Conservation (phyloP, 306 rosid species). For the Arachis stenosperma region DNA sequence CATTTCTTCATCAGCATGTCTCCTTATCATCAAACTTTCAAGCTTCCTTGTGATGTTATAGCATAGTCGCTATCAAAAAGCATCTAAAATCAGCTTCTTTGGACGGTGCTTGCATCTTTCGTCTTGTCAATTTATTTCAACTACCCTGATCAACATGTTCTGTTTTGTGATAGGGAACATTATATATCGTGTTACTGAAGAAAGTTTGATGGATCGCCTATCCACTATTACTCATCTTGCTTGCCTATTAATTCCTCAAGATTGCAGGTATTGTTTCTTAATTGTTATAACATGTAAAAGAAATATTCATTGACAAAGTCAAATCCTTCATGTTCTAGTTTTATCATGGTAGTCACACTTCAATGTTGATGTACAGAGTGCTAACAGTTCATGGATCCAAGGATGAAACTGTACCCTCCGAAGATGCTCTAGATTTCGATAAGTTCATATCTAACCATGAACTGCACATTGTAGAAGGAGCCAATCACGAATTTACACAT, state of each 20-base stretch:
- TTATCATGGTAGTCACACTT: slow-evolving; percentile 16
- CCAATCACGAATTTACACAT: slow-evolving; percentile 72
- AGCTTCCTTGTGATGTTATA: slow-evolving; percentile 19
- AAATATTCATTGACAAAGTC: slow-evolving; percentile 11
- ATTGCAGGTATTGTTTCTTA: slow-evolving; percentile 56
- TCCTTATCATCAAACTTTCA: neutral
- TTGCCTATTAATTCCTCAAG: slow-evolving; percentile 59
- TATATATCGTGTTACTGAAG: slow-evolving; percentile 73
- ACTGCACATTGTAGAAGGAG: slow-evolving; percentile 68
- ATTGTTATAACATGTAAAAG: slow-evolving; percentile 27
- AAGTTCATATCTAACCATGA: slow-evolving; percentile 71
- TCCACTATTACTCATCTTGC: slow-evolving; percentile 63
- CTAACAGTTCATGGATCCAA: slow-evolving; percentile 87
- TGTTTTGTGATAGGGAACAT: slow-evolving; percentile 53
- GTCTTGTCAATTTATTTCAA: slow-evolving; percentile 21
- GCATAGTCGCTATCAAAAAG: neutral
- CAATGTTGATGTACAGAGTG: slow-evolving; percentile 58
- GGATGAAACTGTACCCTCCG: slow-evolving; percentile 73
- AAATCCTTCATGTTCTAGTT: slow-evolving; percentile 24
- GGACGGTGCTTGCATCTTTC: neutral
- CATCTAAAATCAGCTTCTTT: slow-evolving; percentile 4
- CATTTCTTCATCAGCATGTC: slow-evolving; percentile 22
- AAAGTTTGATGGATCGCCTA: slow-evolving; percentile 84
- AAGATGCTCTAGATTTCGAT: slow-evolving; percentile 73
- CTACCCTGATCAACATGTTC: slow-evolving; percentile 3